These are phyloP conservation scores for Trichophyton verrucosum DNA, from an alignment of 2,329 filamentous ascomycete species.

Conservation along the genomic window DNA sequence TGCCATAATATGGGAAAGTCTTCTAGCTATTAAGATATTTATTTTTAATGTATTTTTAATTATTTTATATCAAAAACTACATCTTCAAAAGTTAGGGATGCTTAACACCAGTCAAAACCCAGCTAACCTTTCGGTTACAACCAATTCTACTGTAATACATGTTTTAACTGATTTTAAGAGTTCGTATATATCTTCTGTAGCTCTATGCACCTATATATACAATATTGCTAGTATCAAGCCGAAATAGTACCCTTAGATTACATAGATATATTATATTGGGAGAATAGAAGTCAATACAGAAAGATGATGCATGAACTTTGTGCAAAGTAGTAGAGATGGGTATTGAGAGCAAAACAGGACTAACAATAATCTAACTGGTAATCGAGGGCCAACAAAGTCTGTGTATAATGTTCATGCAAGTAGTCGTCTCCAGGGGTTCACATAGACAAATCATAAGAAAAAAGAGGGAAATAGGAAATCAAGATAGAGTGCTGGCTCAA, in stretches of 20 bases:
- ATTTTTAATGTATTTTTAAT: too few relatives aligned
- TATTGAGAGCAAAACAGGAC: not conserved
- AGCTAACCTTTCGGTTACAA: too few relatives aligned
- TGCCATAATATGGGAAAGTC: too few relatives aligned
- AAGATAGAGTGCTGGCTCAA: not conserved
- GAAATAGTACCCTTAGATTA: not conserved
- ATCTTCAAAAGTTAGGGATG: too few relatives aligned
- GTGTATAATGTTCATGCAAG: not conserved
- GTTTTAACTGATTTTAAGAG: too few relatives aligned
- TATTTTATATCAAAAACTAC: too few relatives aligned
- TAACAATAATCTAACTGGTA: not conserved
- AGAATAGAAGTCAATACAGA: not conserved
- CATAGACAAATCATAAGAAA: not conserved
- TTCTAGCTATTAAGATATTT: too few relatives aligned
- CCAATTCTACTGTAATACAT: too few relatives aligned
- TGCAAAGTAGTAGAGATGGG: not conserved
- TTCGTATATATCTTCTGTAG: too few relatives aligned
- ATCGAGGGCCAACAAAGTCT: not conserved
- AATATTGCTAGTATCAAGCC: too few relatives aligned
- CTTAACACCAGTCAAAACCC: too few relatives aligned
- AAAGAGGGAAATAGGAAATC: not conserved
- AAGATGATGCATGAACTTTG: not conserved
- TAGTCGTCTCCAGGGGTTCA: not conserved
- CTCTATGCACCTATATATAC: too few relatives aligned
- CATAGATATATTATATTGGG: not conserved